phyloP scores from a whole-genome alignment of 805 yeast species.

The Cyberlindnera mycetangii region DNA sequence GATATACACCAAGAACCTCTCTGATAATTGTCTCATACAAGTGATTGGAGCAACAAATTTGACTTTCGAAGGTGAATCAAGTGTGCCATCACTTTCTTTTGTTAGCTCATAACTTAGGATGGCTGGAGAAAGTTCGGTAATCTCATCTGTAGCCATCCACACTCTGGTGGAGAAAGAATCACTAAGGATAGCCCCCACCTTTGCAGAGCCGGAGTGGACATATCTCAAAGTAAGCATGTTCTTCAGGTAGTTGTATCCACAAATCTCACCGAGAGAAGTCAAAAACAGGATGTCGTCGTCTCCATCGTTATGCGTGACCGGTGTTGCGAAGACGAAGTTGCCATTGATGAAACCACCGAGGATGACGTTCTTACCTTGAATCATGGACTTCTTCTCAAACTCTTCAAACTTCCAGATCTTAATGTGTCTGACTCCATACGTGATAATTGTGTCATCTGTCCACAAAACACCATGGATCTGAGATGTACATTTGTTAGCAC shows the following conservation, averaged over 20 bases:
- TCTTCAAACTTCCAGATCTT: constrained; percentile 56
- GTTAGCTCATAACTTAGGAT: constrained; percentile 28
- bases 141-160: constrained; percentile 30
- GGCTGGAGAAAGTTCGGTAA: constrained; percentile 18
- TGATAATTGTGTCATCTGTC: constrained; percentile 47
- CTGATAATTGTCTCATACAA: constrained; percentile 27
- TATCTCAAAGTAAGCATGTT: constrained; percentile 19
- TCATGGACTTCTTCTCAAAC: constrained; percentile 27
- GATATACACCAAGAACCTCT: constrained; percentile 31
- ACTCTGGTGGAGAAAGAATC: constrained; percentile 22
- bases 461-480: constrained; percentile 54
- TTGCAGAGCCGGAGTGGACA: constrained; percentile 8
- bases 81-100: constrained; percentile 29
- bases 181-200: constrained; percentile 21
- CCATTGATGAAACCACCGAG: constrained; percentile 47
- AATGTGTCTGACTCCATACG: constrained; percentile 59
- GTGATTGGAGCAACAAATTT: constrained; percentile 23
- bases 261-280: constrained; percentile 26
- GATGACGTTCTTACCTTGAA: constrained; percentile 59
- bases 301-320: constrained; percentile 19
- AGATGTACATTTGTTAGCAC: constrained; percentile 63
- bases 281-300: constrained; percentile 24
- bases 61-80: constrained; percentile 31
- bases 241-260: constrained; percentile 17
- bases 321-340: constrained; percentile 42